Evolutionary conservation across 2,329 filamentous ascomycete species (phyloP).

Genomic region (Fusarium buxicola): DNA sequence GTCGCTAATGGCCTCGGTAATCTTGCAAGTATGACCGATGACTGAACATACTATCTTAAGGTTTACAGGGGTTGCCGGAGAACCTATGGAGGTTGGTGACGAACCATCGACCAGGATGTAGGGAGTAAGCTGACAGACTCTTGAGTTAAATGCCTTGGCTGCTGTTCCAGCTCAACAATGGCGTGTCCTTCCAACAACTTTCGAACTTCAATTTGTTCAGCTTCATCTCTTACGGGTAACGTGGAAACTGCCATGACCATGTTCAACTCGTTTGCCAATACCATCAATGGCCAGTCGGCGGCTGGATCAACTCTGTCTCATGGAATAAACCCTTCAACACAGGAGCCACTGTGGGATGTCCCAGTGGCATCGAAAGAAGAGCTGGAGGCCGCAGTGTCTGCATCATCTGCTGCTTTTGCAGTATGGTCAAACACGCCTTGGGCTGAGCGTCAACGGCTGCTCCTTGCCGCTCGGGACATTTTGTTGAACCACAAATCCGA

Average conservation of each 20-base stretch:
- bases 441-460: neutral
- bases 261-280: neutral
- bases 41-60: too few relatives aligned
- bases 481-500: neutral
- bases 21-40: too few relatives aligned
- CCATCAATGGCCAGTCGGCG: neutral
- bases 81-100: too few relatives aligned
- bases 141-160: too few relatives aligned
- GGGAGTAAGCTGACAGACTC: too few relatives aligned
- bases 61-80: too few relatives aligned
- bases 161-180: too few relatives aligned
- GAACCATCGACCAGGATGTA: too few relatives aligned
- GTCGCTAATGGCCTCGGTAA: too few relatives aligned
- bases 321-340: conserved; percentile 9
- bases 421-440: conserved; percentile 6
- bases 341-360: conserved; percentile 10
- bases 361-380: conserved; percentile 5
- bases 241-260: neutral
- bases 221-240: too few relatives aligned
- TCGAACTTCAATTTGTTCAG: too few relatives aligned
- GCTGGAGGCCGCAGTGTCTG: neutral
- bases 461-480: neutral
- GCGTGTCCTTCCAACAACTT: too few relatives aligned
- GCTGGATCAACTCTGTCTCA: neutral
- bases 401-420: neutral